These are phyloP conservation scores for Collybia nuda DNA, from an alignment of 768 basidiomycete species.

Conservation along the genomic window DNA sequence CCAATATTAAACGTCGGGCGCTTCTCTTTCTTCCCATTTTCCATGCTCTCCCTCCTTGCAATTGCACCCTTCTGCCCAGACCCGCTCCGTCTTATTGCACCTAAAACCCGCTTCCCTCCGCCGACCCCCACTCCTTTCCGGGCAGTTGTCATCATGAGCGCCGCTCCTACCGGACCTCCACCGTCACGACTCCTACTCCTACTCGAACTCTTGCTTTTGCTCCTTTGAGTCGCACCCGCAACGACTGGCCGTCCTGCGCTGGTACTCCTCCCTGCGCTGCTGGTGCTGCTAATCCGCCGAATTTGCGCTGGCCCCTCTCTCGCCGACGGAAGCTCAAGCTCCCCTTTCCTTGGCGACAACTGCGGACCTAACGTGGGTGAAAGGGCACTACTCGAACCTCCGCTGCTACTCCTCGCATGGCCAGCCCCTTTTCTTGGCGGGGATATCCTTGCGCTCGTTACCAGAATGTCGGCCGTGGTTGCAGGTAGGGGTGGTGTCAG, in stretches of 20 bases:
- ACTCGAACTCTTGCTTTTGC: slow-evolving; percentile 3
- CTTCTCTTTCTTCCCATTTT: slow-evolving; percentile 11
- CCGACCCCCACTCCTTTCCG: neutral
- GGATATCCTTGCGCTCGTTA: too few relatives aligned
- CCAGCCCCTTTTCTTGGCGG: neutral
- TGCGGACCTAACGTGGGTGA: too few relatives aligned
- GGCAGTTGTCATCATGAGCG: slow-evolving; percentile 12
- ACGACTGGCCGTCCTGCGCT: neutral
- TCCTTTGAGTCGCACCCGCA: neutral
- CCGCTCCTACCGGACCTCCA: slow-evolving; percentile 10
- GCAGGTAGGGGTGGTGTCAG: too few relatives aligned
- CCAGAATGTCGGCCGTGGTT: neutral
- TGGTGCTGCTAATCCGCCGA: slow-evolving; percentile 10
- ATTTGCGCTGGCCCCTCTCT: neutral
- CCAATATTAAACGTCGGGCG: slow-evolving; percentile 55
- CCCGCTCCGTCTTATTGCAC: slow-evolving; percentile 1
- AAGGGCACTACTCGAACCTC: too few relatives aligned
- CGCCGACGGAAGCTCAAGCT: neutral
- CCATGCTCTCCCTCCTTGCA: neutral
- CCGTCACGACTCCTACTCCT: slow-evolving; percentile 13
- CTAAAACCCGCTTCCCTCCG: neutral
- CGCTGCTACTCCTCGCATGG: neutral
- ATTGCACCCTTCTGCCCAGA: neutral
- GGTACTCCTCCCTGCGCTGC: slow-evolving; percentile 1
- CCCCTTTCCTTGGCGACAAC: neutral